Base-by-base conservation (phyloP, 345 rosid species). In the Passiflora organensis region DNA sequence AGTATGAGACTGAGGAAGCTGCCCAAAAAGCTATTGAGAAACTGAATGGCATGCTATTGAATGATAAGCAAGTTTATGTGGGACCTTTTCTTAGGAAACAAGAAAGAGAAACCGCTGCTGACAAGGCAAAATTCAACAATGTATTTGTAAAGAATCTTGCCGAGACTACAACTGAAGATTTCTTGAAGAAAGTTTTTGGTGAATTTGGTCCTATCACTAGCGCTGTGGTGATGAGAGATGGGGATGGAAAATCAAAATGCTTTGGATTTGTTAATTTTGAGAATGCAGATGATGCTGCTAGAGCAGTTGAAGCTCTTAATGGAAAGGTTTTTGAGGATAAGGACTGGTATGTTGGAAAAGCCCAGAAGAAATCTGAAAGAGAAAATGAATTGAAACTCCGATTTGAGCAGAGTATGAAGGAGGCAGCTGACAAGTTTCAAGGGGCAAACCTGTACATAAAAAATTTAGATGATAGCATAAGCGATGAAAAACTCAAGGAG, bases 221-320 rank as follows among this genome's bases (percentile, higher is more conserved):
- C 59, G 55, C 64, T 22, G 71, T 59, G 12, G 71, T 66, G 42
- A 66, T 66, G 71, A 52, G 65, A 20, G 60, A 66, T 46, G 65
- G 50, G 10, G 55, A 66, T 18, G 71, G 71, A 6, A 66, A 66
- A 22, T 66, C 71, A 0, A 66, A 28, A 32, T 66, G 71, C 44
- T 66, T 66, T 58, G 71, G 71, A n/a, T 66, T 66, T 59, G 65
- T 66, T 9, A 66, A 66, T 21, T 66, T 66, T 46, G 65, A 58
- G 20, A 66, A 53, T 59, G 48, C 64, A n/a, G 65, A 66, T 53
- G 65, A 53, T 38, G 71, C 71, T 16, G 71, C 60, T 41, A 24
- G 22, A 44, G 71, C 71, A 36, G 65, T 53, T 19, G 71, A 59
- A 39, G 55, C 64, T 36, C 65, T 66, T 18, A 66, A 66, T 28